Percentiles rank a stretch among this genome's conserved stretches.
Evolutionary conservation across 2,329 filamentous ascomycete species (phyloP).

Genomic region (Cordyceps farinosa): DNA sequence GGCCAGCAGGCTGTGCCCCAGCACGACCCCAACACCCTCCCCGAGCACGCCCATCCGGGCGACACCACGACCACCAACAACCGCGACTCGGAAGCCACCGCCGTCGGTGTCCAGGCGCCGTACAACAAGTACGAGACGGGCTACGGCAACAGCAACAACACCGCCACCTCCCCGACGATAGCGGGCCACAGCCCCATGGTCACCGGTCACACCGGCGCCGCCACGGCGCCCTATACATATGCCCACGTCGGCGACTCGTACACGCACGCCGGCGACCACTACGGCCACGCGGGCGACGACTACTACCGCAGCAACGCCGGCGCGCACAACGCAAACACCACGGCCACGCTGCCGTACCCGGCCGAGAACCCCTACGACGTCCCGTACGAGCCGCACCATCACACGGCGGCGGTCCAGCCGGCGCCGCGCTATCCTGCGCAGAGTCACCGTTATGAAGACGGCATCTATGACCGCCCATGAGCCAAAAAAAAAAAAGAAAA

Average conservation of each 20-base stretch:
- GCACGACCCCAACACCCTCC: slow-evolving; percentile 33
- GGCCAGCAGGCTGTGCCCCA: slow-evolving; percentile 15
- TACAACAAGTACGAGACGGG: slow-evolving; percentile 27
- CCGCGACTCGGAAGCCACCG: slow-evolving; percentile 38
- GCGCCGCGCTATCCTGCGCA: slow-evolving; percentile 21
- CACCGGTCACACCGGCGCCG: background rate
- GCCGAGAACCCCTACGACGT: slow-evolving; percentile 12
- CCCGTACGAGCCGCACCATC: slow-evolving; percentile 9
- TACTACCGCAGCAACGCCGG: background rate
- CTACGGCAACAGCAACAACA: slow-evolving; percentile 4
- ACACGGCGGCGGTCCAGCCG: background rate
- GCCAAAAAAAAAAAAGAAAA: background rate
- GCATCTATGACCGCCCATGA: slow-evolving; percentile 33
- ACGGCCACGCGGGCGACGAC: slow-evolving; percentile 15
- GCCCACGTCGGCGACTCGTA: slow-evolving; percentile 12
- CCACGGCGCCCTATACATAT: background rate
- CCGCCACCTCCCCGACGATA: background rate
- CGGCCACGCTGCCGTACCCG: slow-evolving; percentile 8
- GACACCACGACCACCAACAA: slow-evolving; percentile 35
- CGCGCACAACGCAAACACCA: background rate
- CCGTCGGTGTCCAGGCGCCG: slow-evolving; percentile 28
- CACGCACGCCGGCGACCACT: slow-evolving; percentile 9
- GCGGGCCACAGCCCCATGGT: background rate
- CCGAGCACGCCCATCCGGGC: slow-evolving; percentile 38
- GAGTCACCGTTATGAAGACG: slow-evolving; percentile 36